Conservation (phyloP, 371 early-diverging fungal species). For the Syncephalastrum contaminatum region DNA sequence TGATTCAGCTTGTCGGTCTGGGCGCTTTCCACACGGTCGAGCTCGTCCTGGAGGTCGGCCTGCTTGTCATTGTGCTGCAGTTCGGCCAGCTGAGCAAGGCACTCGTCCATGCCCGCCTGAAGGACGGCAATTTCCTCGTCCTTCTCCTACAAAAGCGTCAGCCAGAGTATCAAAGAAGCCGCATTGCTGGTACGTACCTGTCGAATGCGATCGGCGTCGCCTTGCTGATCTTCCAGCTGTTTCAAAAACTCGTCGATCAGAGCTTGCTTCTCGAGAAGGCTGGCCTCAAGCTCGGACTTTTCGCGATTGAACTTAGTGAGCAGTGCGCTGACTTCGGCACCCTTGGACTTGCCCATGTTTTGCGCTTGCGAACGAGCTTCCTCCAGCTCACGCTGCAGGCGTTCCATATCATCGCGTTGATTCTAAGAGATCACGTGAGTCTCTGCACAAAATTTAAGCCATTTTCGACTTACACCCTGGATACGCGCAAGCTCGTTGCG, state of each 20-base stretch:
- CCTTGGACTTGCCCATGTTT: constrained; percentile 76
- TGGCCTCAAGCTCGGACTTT: constrained; percentile 75
- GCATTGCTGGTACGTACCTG: constrained; percentile 24
- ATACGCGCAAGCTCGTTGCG: constrained; percentile 71
- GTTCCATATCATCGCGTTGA: constrained; percentile 77
- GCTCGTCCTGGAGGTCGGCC: constrained; percentile 61
- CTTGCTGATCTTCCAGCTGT: constrained; percentile 67
- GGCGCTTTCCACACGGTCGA: constrained; percentile 62
- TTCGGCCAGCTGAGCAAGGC: constrained; percentile 80
- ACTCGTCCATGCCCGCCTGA: constrained; percentile 95
- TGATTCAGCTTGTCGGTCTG: constrained; percentile 76
- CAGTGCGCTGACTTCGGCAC: constrained; percentile 81
- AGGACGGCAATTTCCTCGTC: constrained; percentile 90
- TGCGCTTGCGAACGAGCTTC: constrained; percentile 72
- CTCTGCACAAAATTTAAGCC: not conserved
- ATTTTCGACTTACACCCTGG: constrained; percentile 35
- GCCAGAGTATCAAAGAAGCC: not conserved
- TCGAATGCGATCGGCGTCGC: constrained; percentile 66
- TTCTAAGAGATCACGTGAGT: constrained; percentile 27
- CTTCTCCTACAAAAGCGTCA: constrained; percentile 46
- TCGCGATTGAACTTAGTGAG: constrained; percentile 78
- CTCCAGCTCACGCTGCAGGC: constrained; percentile 77
- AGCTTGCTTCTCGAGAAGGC: constrained; percentile 48
- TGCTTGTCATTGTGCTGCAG: constrained; percentile 66
- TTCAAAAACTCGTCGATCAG: constrained; percentile 63